Percentiles rank a stretch among this genome's conserved stretches.
phyloP scores from a whole-genome alignment of 2,329 filamentous ascomycete species.

The Penicillium sp. region DNA sequence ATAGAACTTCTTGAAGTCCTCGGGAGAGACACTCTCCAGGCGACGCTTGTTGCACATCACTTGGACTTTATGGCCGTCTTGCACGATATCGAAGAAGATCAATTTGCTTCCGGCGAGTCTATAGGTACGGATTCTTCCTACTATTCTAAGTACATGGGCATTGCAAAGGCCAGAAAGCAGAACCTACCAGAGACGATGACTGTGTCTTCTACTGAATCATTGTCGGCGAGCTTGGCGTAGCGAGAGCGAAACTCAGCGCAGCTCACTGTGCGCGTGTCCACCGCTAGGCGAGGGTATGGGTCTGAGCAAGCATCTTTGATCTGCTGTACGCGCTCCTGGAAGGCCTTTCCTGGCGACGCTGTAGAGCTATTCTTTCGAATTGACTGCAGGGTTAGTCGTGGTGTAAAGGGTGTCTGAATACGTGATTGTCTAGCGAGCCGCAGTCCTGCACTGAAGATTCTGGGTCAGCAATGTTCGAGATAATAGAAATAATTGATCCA shows the following conservation, averaged over 20 bases:
- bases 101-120: constrained; percentile 67
- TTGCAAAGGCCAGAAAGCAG: constrained; percentile 14
- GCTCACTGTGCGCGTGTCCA: constrained; percentile 25
- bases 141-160: constrained; percentile 35
- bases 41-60: constrained; percentile 60
- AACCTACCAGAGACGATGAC: constrained; percentile 40
- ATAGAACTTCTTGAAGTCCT: constrained; percentile 52
- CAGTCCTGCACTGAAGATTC: constrained; percentile 21
- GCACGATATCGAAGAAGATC: constrained; percentile 71
- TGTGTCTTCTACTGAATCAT: constrained; percentile 35
- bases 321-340: constrained; percentile 32
- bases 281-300: constrained; percentile 34
- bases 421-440: constrained; percentile 9
- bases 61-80: constrained; percentile 65
- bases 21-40: constrained; percentile 30
- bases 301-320: constrained; percentile 29
- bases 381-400: constrained; percentile 17
- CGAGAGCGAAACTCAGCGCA: constrained; percentile 32
- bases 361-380: constrained; percentile 22
- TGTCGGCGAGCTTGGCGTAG: constrained; percentile 31
- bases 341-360: constrained; percentile 28
- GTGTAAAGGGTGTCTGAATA: constrained; percentile 3
- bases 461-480: constrained; percentile 18
- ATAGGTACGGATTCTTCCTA: constrained; percentile 66
- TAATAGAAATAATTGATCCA: constrained; percentile 7